These are phyloP conservation scores for Neofusicoccum laricinum DNA, from an alignment of 2,329 filamentous ascomycete species.

Conservation along the genomic window DNA sequence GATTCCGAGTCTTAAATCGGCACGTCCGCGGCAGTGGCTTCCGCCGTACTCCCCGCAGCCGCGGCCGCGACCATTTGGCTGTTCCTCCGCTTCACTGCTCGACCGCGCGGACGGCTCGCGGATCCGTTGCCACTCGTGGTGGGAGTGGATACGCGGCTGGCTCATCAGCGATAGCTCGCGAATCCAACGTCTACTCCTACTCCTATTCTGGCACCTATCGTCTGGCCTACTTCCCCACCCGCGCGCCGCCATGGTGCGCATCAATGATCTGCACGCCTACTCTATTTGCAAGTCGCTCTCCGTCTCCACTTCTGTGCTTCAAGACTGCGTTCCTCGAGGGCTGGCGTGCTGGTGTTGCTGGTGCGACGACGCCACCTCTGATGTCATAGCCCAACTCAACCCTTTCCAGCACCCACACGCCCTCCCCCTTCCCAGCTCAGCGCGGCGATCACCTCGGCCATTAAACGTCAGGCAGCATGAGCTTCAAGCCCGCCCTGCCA, in stretches of 20 bases:
- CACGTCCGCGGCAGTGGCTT: too few species aligned
- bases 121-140: too few species aligned
- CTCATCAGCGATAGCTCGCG: too few species aligned
- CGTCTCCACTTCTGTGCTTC: background rate
- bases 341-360: slow-evolving; percentile 6
- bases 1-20: too few species aligned
- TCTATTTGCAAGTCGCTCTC: background rate
- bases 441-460: background rate
- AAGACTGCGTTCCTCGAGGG: background rate
- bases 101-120: too few species aligned
- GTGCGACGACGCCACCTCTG: slow-evolving; percentile 12
- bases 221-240: background rate
- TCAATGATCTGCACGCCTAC: background rate
- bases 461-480: slow-evolving; percentile 12
- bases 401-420: background rate
- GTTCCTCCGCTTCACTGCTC: too few species aligned
- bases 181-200: too few species aligned
- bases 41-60: too few species aligned
- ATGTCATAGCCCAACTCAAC: slow-evolving; percentile 4
- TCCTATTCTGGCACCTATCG: too few species aligned
- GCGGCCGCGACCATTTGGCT: too few species aligned
- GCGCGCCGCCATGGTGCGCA: too few species aligned
- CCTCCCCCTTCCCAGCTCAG: background rate
- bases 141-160: too few species aligned
- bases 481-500: background rate